Percentiles rank a stretch among this genome's conserved stretches.
Evolutionary conservation across 805 yeast genomes (phyloP).

Genomic region (Sugiyamaella marilandica): DNA sequence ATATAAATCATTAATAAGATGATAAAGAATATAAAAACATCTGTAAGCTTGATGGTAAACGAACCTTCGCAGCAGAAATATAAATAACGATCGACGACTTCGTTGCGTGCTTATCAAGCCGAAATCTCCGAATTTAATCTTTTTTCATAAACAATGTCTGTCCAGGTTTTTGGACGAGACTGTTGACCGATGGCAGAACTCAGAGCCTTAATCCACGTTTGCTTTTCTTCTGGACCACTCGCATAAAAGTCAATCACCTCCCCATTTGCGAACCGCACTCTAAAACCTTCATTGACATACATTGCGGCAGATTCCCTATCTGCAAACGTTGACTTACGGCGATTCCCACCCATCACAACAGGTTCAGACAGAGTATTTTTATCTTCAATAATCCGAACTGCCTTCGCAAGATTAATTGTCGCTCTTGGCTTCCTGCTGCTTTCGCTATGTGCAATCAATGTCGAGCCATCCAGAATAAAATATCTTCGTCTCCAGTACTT

Average conservation of each 20-base stretch:
- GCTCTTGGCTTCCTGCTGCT: constrained; percentile 57
- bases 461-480: constrained; percentile 67
- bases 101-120: not conserved
- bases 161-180: constrained; percentile 19
- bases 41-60: too few species aligned
- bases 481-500: constrained; percentile 65
- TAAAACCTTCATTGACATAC: constrained; percentile 60
- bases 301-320: constrained; percentile 30
- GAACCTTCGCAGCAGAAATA: too few species aligned
- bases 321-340: constrained; percentile 52
- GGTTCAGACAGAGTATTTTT: constrained; percentile 33
- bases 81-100: too few species aligned
- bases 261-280: constrained; percentile 68
- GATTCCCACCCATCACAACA: constrained; percentile 27
- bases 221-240: constrained; percentile 56
- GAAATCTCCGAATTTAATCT: not conserved
- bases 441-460: constrained; percentile 73
- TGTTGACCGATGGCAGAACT: constrained; percentile 9
- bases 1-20: too few species aligned
- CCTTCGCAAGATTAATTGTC: constrained; percentile 68
- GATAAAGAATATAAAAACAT: too few species aligned
- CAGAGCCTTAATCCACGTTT: constrained; percentile 59
- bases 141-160: constrained; percentile 13
- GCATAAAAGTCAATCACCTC: constrained; percentile 86
- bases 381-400: constrained; percentile 46